Conservation (phyloP, 1,139 yeast species). For the Yamadazyma diospyri region DNA sequence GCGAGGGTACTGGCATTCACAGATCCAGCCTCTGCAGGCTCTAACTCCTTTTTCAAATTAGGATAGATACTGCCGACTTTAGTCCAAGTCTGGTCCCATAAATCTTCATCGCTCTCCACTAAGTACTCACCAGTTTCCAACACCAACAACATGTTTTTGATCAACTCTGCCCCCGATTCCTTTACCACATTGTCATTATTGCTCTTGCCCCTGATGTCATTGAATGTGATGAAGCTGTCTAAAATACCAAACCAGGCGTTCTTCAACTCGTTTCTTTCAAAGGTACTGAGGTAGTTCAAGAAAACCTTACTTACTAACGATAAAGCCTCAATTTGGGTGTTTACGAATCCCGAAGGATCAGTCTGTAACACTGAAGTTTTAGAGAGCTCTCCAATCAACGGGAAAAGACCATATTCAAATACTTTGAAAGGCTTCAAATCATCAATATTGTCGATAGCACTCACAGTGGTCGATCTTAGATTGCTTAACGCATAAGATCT, state of each 20-base stretch:
- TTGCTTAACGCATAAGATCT: slow-evolving; percentile 59
- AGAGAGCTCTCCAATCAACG: slow-evolving; percentile 63
- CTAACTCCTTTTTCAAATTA: slow-evolving; percentile 30
- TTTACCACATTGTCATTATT: slow-evolving; percentile 35
- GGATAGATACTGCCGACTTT: slow-evolving; percentile 46
- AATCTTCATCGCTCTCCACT: slow-evolving; percentile 18
- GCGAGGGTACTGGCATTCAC: not conserved
- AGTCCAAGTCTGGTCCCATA: slow-evolving; percentile 41
- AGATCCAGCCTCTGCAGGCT: slow-evolving; percentile 3
- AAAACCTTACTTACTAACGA: slow-evolving; percentile 69
- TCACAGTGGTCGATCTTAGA: slow-evolving; percentile 46
- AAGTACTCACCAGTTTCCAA: slow-evolving; percentile 28
- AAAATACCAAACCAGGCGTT: slow-evolving; percentile 36
- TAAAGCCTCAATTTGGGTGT: slow-evolving; percentile 65
- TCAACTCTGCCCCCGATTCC: slow-evolving; percentile 61
- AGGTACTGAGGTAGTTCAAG: slow-evolving; percentile 42
- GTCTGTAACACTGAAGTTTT: slow-evolving; percentile 66
- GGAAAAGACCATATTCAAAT: slow-evolving; percentile 72
- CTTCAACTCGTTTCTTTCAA: slow-evolving; percentile 22
- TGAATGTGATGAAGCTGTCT: slow-evolving; percentile 28
- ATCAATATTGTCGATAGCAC: slow-evolving; percentile 21
- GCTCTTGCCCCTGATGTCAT: slow-evolving; percentile 17
- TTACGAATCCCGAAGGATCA: slow-evolving; percentile 60
- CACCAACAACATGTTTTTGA: slow-evolving; percentile 55
- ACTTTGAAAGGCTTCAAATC: slow-evolving; percentile 49